phyloP scores from a whole-genome alignment of 2,329 filamentous ascomycete genomes.

The Venturia asperata region DNA sequence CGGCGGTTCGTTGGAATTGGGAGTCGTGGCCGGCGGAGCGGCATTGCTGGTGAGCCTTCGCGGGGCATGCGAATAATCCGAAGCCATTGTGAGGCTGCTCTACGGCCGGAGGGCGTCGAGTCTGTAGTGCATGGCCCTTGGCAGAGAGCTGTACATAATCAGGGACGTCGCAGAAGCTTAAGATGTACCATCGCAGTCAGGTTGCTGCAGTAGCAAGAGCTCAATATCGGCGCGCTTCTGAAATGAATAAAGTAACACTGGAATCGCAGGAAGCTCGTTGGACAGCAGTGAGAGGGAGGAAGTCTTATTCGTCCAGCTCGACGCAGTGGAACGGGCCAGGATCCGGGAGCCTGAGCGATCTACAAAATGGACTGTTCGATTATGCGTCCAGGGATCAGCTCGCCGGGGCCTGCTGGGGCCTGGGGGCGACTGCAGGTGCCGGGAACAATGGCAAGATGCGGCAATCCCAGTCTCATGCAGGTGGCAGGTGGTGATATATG shows the following conservation, averaged over 20 bases:
- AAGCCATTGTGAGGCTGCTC: neutral
- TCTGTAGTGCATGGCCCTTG: neutral
- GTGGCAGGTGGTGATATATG: neutral
- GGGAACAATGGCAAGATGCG: neutral
- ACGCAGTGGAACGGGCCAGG: slow-evolving; percentile 2
- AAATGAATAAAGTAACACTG: neutral
- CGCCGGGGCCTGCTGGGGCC: neutral
- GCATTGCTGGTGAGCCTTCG: slow-evolving; percentile 20
- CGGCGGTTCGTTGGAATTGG: slow-evolving; percentile 21
- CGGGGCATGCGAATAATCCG: slow-evolving; percentile 6
- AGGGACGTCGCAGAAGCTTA: neutral
- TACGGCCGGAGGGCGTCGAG: slow-evolving; percentile 1
- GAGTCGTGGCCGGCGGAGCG: slow-evolving; percentile 21
- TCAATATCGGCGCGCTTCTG: neutral
- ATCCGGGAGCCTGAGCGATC: neutral
- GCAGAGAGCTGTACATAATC: neutral
- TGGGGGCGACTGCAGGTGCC: too few relatives aligned
- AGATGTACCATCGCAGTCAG: too few relatives aligned
- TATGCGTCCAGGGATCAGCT: slow-evolving; percentile 5
- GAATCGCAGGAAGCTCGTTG: neutral
- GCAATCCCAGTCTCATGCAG: neutral
- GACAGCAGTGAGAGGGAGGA: neutral
- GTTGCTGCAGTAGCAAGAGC: neutral
- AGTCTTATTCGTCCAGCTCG: neutral
- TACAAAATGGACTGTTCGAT: neutral